Conservation (phyloP, 2,329 filamentous ascomycete genomes). For the Alternaria brassicae region DNA sequence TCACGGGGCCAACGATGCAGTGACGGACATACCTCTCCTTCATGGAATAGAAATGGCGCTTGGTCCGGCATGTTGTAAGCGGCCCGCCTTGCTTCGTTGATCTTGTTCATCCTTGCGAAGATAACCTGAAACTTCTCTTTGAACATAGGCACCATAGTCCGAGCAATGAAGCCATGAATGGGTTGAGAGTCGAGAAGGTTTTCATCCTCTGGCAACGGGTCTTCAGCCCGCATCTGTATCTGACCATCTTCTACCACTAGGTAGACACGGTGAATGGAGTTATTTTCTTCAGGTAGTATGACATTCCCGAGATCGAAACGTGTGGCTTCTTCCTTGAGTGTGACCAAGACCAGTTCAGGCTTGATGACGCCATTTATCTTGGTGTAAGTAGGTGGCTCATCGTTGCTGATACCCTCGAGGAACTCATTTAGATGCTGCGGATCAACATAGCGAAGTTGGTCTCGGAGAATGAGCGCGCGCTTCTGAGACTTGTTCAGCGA, state of each 20-base stretch:
- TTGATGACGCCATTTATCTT: slow-evolving; percentile 26
- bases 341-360: slow-evolving; percentile 32
- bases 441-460: slow-evolving; percentile 37
- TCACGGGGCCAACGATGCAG: background rate
- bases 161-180: slow-evolving; percentile 35
- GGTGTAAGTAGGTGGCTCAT: slow-evolving; percentile 43
- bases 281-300: slow-evolving; percentile 23
- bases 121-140: slow-evolving; percentile 37
- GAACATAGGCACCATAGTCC: slow-evolving; percentile 33
- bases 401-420: slow-evolving; percentile 30
- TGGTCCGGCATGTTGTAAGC: slow-evolving; percentile 27
- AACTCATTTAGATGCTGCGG: slow-evolving; percentile 37
- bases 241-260: slow-evolving; percentile 28
- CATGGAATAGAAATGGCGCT: slow-evolving; percentile 16
- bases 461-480: slow-evolving; percentile 36
- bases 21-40: slow-evolving; percentile 34
- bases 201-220: slow-evolving; percentile 27
- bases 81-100: slow-evolving; percentile 34
- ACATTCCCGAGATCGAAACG: slow-evolving; percentile 44
- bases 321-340: slow-evolving; percentile 29
- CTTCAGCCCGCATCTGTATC: slow-evolving; percentile 29
- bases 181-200: slow-evolving; percentile 23
- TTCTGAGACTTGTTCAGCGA: slow-evolving; percentile 39
- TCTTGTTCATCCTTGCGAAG: slow-evolving; percentile 22
- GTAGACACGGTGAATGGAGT: slow-evolving; percentile 18